Evolutionary conservation across 352 stramenopile genomes (phyloP).

Genomic region (Pythium rhizo-oryzae): DNA sequence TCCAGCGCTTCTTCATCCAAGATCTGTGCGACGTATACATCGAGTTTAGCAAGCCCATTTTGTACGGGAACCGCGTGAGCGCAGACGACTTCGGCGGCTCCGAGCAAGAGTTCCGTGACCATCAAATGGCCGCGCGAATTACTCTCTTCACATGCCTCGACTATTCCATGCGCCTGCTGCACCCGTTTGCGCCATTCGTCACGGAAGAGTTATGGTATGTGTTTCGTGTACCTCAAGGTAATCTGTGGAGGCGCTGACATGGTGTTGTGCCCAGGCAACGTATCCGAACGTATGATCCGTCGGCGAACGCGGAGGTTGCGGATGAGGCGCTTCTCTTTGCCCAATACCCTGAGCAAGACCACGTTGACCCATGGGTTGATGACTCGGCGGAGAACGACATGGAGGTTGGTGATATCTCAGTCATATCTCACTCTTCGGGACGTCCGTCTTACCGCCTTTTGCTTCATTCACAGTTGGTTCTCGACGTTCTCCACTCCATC

Average conservation of each 20-base stretch:
- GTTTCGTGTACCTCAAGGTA: not conserved
- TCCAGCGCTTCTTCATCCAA: slow-evolving; percentile 87
- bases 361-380: slow-evolving; percentile 44
- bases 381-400: slow-evolving; percentile 22
- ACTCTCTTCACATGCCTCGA: slow-evolving; percentile 96
- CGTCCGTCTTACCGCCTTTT: not conserved
- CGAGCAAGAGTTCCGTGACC: slow-evolving; percentile 57
- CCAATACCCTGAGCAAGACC: slow-evolving; percentile 84
- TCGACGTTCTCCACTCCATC: slow-evolving; percentile 93
- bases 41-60: slow-evolving; percentile 83
- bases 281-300: slow-evolving; percentile 55
- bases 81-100: slow-evolving; percentile 32
- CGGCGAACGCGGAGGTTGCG: slow-evolving; percentile 5
- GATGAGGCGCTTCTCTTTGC: slow-evolving; percentile 71
- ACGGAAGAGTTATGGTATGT: slow-evolving; percentile 99
- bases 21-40: slow-evolving; percentile 91
- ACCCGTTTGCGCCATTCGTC: slow-evolving; percentile 99
- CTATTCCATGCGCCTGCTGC: slow-evolving; percentile 94
- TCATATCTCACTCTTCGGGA: not conserved
- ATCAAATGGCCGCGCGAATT: slow-evolving; percentile 86
- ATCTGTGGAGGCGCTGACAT: not conserved
- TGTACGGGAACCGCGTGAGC: slow-evolving; percentile 73
- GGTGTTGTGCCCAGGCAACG: slow-evolving; percentile 41
- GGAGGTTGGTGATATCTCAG: slow-evolving; percentile 13
- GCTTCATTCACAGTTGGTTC: slow-evolving; percentile 47